Conservation (phyloP, 805 yeast genomes). For the Lipomyces spencermartinsiae region DNA sequence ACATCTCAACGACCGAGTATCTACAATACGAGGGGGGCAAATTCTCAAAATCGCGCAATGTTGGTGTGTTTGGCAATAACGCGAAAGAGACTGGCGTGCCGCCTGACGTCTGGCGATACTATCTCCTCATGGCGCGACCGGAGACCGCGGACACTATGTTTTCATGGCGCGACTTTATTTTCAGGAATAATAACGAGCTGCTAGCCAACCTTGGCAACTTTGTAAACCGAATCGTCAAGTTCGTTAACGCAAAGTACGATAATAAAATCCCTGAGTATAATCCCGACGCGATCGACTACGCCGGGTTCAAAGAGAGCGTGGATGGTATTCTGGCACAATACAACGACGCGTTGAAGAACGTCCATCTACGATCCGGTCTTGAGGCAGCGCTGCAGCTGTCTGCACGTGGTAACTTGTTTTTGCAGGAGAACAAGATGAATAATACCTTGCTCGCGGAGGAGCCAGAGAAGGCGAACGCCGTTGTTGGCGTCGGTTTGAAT, state of each 20-base stretch:
- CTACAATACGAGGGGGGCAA: constrained; percentile 98
- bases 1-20: constrained; percentile 89
- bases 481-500: constrained; percentile 89
- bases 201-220: constrained; percentile 96
- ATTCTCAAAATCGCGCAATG: constrained; percentile 95
- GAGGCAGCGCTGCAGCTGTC: constrained; percentile 91
- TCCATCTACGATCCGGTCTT: constrained; percentile 84
- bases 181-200: constrained; percentile 90
- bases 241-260: constrained; percentile 86
- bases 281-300: constrained; percentile 55
- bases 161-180: constrained; percentile 95
- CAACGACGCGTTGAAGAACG: constrained; percentile 74
- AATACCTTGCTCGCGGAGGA: constrained; percentile 76
- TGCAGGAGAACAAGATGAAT: constrained; percentile 95
- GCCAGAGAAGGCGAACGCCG: constrained; percentile 87
- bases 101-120: constrained; percentile 97
- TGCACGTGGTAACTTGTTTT: constrained; percentile 90
- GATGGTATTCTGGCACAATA: constrained; percentile 66
- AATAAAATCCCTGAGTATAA: constrained; percentile 82
- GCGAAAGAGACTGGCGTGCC: constrained; percentile 92
- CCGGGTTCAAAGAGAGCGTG: constrained; percentile 58
- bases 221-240: constrained; percentile 91
- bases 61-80: constrained; percentile 98
- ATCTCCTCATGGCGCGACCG: constrained; percentile 89
- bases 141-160: constrained; percentile 96